Evolutionary conservation across 208 protist species (phyloP).

Genomic region (Crithidia brevicula): DNA sequence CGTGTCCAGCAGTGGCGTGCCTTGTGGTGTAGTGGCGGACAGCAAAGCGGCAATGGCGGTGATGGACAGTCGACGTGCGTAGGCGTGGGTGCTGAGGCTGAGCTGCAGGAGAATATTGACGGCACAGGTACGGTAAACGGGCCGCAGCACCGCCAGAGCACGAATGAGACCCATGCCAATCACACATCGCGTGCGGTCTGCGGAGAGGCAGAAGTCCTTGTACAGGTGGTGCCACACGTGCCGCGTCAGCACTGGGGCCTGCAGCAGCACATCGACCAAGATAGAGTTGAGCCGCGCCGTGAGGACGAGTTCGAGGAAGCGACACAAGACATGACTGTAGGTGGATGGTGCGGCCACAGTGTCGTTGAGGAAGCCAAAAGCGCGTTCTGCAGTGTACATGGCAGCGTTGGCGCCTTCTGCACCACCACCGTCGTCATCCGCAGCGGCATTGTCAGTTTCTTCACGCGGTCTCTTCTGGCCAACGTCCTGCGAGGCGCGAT

Average conservation of each 20-base stretch:
- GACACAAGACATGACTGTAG: slow-evolving; percentile 85
- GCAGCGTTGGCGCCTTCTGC: not conserved
- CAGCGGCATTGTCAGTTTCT: slow-evolving; percentile 12
- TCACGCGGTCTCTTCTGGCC: slow-evolving; percentile 37
- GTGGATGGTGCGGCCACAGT: slow-evolving; percentile 39
- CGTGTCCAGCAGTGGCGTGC: slow-evolving; percentile 39
- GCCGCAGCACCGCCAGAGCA: slow-evolving; percentile 48
- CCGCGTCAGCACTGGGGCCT: slow-evolving; percentile 69
- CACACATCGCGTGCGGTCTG: slow-evolving; percentile 54
- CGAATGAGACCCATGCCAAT: slow-evolving; percentile 67
- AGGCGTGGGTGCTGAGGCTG: slow-evolving; percentile 42
- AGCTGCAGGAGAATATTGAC: slow-evolving; percentile 76
- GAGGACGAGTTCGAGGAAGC: slow-evolving; percentile 56
- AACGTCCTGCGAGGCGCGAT: slow-evolving; percentile 17
- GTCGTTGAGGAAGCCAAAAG: slow-evolving; percentile 64
- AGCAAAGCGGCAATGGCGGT: slow-evolving; percentile 53
- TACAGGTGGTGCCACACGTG: slow-evolving; percentile 78
- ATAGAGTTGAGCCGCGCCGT: slow-evolving; percentile 32
- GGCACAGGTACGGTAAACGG: slow-evolving; percentile 58
- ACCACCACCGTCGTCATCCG: slow-evolving; percentile 23
- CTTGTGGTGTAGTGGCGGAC: slow-evolving; percentile 7
- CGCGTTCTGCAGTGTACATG: slow-evolving; percentile 13
- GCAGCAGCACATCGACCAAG: slow-evolving; percentile 68
- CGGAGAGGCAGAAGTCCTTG: slow-evolving; percentile 65
- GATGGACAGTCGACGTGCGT: slow-evolving; percentile 68